These are phyloP conservation scores for Narthecium ossifragum DNA, from an alignment of 106 monocot genomes.

Conservation along the genomic window DNA sequence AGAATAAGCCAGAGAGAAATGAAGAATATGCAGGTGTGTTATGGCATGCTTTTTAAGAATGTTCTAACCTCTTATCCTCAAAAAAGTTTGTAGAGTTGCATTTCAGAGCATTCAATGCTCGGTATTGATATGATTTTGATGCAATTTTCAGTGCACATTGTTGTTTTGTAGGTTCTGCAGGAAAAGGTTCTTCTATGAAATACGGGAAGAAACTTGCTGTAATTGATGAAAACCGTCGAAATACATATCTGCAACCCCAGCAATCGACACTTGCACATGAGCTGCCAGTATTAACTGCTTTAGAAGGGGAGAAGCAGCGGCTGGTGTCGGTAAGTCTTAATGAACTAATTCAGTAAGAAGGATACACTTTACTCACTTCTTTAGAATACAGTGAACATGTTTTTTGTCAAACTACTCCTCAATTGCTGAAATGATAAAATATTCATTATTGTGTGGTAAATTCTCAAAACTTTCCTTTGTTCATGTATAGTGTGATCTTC, in stretches of 20 bases:
- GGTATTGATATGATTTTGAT: too few relatives aligned
- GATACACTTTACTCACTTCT: too few relatives aligned
- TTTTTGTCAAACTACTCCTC: too few relatives aligned
- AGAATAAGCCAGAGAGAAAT: constrained; percentile 44
- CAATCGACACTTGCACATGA: constrained; percentile 15
- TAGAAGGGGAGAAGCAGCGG: constrained; percentile 63
- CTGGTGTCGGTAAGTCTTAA: constrained; percentile 64
- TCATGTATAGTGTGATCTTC: too few relatives aligned
- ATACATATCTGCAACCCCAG: constrained; percentile 56
- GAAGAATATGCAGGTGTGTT: constrained; percentile 56
- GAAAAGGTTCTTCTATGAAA: constrained; percentile 32
- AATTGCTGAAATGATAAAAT: too few relatives aligned
- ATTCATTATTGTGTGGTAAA: too few relatives aligned
- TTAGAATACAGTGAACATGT: too few relatives aligned
- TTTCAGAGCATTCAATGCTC: too few relatives aligned
- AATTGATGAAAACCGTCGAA: constrained; percentile 70
- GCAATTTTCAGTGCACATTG: background rate
- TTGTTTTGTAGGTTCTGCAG: constrained; percentile 34
- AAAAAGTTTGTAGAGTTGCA: too few relatives aligned
- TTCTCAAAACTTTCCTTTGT: too few relatives aligned
- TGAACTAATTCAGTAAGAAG: background rate
- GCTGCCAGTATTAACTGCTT: constrained; percentile 42
- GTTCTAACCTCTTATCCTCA: too few relatives aligned
- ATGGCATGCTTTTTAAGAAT: too few relatives aligned
- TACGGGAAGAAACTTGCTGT: constrained; percentile 41